Base-by-base conservation (phyloP, 2,329 filamentous ascomycete species). In the Arthrobotrys conoides region DNA sequence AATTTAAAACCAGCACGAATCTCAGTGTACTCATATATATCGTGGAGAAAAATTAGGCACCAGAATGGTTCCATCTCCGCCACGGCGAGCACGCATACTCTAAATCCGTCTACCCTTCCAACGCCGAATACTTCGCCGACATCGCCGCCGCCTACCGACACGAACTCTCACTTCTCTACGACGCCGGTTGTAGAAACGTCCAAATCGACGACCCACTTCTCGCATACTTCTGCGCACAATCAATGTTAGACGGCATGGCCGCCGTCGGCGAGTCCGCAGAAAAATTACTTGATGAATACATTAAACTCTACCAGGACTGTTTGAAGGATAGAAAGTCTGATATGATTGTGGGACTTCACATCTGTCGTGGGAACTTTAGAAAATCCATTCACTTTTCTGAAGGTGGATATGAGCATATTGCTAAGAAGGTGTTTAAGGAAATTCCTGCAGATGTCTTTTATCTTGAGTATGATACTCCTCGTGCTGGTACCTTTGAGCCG, bases 291-390 rank as follows among this genome's bases (percentile, higher is more conserved):
- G 90, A 93, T 55, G 89, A 90, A 30, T 94, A 94, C 85, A 91
- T 94, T 83, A 87, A 88, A 79, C 89, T 93, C 80, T 94, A 94
- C 87, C 94, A 94, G 83, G 90, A 92, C 84, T 89, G 87, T 82
- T 87, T 93, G 82, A 71, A 68, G 14, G 76, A 81, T 36, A 88
- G 88, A 81, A 85, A 89, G 0, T 91, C 91, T 0, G 91, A 94
- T 83, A 89, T 94, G 87, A 91, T 93, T 84, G 88, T 92, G 1
- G 92, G 92, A 55, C 90, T 94, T 16, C 92, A 94, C 83, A 86
- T 94, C 65, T 94, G 92, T 87, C 88, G 88, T 8, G 88, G 88
- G 61, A 92, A 91, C 85, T 91, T 91, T 83, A 89, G 90, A 80
- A 88, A 89, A 69, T 89, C 88, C 20, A 87, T 90, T 30, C 89